phyloP scores from a whole-genome alignment of 1,284 basidiomycete species.

The Athelia sp. region DNA sequence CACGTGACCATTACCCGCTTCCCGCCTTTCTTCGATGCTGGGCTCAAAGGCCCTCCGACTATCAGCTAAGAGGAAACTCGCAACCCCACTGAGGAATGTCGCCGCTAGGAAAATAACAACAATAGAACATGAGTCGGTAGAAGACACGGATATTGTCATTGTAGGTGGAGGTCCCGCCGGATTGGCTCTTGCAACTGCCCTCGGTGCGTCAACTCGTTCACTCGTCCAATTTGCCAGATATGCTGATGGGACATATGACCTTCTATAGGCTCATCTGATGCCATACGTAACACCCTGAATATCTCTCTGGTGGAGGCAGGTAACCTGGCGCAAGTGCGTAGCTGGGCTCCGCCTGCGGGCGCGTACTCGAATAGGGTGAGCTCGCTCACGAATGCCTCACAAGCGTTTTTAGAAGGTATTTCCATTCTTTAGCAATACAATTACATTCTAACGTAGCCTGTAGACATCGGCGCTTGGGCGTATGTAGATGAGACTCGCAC shows the following conservation, averaged over 20 bases:
- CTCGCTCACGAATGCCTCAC: slow-evolving; percentile 84
- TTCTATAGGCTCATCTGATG: slow-evolving; percentile 49
- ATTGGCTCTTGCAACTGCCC: slow-evolving; percentile 82
- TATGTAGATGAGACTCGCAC: slow-evolving; percentile 72
- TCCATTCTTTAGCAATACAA: slow-evolving; percentile 1
- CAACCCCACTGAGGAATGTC: too few species aligned
- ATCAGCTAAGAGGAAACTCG: too few species aligned
- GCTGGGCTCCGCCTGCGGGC: slow-evolving; percentile 58
- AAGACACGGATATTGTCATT: slow-evolving; percentile 82
- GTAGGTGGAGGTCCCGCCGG: slow-evolving; percentile 95
- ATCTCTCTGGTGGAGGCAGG: slow-evolving; percentile 80
- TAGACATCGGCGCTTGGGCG: slow-evolving; percentile 82
- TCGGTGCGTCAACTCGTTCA: slow-evolving; percentile 49
- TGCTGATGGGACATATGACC: slow-evolving; percentile 2
- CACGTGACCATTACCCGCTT: too few species aligned
- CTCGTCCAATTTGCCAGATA: background rate
- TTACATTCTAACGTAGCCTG: slow-evolving; percentile 1
- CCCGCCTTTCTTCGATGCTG: too few species aligned
- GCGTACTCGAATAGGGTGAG: slow-evolving; percentile 86
- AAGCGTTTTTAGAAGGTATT: slow-evolving; percentile 69
- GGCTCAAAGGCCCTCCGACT: too few species aligned
- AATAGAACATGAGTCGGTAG: slow-evolving; percentile 5
- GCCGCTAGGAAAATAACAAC: too few species aligned
- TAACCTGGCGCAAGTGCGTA: slow-evolving; percentile 61
- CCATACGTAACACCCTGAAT: slow-evolving; percentile 43